These are phyloP conservation scores for Tolypocladium cylindrosporum DNA, from an alignment of 2,329 filamentous ascomycete species.

Conservation along the genomic window DNA sequence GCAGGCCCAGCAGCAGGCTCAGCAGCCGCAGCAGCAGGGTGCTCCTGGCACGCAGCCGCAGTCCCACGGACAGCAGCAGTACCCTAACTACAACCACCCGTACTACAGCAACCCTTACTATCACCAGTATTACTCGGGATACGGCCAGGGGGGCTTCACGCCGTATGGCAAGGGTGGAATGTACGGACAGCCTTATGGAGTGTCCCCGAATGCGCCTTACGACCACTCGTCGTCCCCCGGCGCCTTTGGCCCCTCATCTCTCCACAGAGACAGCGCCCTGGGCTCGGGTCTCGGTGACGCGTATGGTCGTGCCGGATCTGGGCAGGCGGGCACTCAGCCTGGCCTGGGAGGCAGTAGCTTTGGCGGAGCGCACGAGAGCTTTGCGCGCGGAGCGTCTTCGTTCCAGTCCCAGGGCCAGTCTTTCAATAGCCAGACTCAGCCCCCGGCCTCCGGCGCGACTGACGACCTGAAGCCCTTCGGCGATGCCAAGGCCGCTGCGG, in stretches of 20 bases:
- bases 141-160: slow-evolving; percentile 40
- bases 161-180: slow-evolving; percentile 46
- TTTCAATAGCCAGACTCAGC: slow-evolving; percentile 41
- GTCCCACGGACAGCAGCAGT: slow-evolving; percentile 36
- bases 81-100: slow-evolving; percentile 44
- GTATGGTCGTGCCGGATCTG: slow-evolving; percentile 40
- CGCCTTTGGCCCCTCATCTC: slow-evolving; percentile 43
- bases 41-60: slow-evolving; percentile 34
- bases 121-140: slow-evolving; percentile 47
- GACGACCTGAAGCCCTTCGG: slow-evolving; percentile 53
- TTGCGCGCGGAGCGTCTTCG: slow-evolving; percentile 39
- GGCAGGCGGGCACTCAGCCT: slow-evolving; percentile 38
- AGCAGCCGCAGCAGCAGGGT: slow-evolving; percentile 32
- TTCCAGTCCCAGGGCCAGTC: slow-evolving; percentile 47
- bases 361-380: slow-evolving; percentile 44
- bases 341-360: slow-evolving; percentile 41
- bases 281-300: slow-evolving; percentile 39
- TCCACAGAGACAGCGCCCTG: slow-evolving; percentile 40
- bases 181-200: slow-evolving; percentile 47
- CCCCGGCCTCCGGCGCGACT: slow-evolving; percentile 26
- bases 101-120: slow-evolving; percentile 57
- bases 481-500: slow-evolving; percentile 42
- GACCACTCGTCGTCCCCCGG: slow-evolving; percentile 46
- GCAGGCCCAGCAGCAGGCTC: slow-evolving; percentile 21
- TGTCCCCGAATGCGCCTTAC: slow-evolving; percentile 46